Percentiles rank a stretch among this genome's conserved stretches.
These are phyloP conservation scores for Ambispora gerdemannii DNA, from an alignment of 192 early-diverging fungal genomes.

Conservation along the genomic window DNA sequence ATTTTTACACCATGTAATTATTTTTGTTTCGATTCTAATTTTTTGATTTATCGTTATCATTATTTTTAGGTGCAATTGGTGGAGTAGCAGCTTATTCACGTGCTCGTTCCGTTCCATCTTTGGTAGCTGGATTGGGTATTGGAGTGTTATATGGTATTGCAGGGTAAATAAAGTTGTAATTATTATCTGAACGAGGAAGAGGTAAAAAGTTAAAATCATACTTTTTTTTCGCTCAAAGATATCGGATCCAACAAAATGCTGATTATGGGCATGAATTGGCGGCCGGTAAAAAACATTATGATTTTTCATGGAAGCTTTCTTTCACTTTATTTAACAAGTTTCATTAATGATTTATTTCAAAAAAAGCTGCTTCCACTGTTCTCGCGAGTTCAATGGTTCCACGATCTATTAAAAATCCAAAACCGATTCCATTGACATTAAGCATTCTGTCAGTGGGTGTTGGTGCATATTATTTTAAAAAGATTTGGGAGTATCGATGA, in stretches of 20 bases:
- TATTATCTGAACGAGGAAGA: no score
- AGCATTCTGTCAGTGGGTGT: slow-evolving; percentile 36
- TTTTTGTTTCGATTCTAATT: no score
- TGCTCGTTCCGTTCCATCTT: slow-evolving; percentile 40
- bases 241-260: slow-evolving; percentile 38
- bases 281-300: slow-evolving; percentile 23
- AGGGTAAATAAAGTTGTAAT: slow-evolving; percentile 22
- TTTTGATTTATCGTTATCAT: not conserved
- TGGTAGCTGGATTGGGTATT: slow-evolving; percentile 40
- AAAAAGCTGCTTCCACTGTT: slow-evolving; percentile 35
- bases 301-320: not conserved
- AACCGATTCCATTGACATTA: slow-evolving; percentile 39
- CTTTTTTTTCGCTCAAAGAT: slow-evolving; percentile 14
- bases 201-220: no score
- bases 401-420: slow-evolving; percentile 36
- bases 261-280: slow-evolving; percentile 47
- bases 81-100: slow-evolving; percentile 38
- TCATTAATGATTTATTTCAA: not conserved
- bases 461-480: slow-evolving; percentile 47
- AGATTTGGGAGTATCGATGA: slow-evolving; percentile 41
- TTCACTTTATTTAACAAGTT: not conserved
- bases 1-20: not conserved
- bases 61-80: slow-evolving; percentile 15
- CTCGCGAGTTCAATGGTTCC: slow-evolving; percentile 41
- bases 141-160: slow-evolving; percentile 42